Conservation (phyloP, 208 protist genomes). For the Acanthamoeba royreba region DNA sequence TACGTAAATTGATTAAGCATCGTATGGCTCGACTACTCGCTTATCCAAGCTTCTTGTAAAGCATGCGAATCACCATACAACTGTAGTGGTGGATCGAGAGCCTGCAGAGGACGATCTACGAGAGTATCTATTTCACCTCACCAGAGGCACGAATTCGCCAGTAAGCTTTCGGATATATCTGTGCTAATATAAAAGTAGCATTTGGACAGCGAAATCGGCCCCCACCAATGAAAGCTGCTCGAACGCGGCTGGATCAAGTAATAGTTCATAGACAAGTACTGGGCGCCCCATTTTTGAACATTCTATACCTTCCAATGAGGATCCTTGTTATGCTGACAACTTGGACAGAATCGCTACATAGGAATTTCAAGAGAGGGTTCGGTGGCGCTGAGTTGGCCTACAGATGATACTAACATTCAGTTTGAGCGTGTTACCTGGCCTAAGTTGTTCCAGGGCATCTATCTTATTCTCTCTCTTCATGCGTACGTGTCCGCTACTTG, state of each 20-base stretch:
- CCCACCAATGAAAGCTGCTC: background rate
- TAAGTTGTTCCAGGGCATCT: conserved; percentile 31
- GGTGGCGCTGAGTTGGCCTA: conserved; percentile 22
- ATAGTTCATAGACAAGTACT: background rate
- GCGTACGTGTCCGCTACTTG: background rate
- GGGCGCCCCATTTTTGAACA: background rate
- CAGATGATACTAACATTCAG: background rate
- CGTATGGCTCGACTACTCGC: too few relatives aligned
- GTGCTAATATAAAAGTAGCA: background rate
- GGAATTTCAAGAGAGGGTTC: conserved; percentile 4
- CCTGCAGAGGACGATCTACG: background rate
- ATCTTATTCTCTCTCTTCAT: background rate
- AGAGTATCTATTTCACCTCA: conserved; percentile 28
- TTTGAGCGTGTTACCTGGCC: conserved; percentile 4
- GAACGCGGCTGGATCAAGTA: background rate
- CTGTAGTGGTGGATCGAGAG: background rate
- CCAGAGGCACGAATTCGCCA: background rate
- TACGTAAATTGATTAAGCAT: background rate
- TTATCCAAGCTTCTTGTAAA: background rate
- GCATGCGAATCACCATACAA: background rate
- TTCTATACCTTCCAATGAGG: background rate
- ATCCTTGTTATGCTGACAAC: too few relatives aligned
- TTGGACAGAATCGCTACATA: conserved; percentile 28
- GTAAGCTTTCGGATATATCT: background rate
- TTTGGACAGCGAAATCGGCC: background rate